phyloP scores from a whole-genome alignment of 495 filamentous ascomycete genomes.

The Penicillium ucsense region DNA sequence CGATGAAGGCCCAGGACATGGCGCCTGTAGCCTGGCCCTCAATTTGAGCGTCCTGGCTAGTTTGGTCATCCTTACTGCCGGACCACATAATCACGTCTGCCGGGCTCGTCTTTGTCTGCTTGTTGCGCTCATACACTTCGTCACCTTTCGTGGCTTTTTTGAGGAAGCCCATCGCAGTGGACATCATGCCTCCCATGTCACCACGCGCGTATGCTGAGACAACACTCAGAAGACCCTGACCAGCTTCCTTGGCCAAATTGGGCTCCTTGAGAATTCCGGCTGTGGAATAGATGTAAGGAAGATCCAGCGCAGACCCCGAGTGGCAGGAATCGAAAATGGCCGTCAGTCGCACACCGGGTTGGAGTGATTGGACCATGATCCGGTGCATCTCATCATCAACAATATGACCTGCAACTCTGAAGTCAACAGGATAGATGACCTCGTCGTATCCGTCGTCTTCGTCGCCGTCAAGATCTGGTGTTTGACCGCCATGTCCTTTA shows the following conservation, averaged over 20 bases:
- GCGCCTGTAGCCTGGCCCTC: constrained; percentile 86
- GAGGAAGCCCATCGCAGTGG: constrained; percentile 73
- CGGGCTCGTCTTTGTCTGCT: constrained; percentile 85
- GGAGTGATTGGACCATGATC: constrained; percentile 83
- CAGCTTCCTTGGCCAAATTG: constrained; percentile 95
- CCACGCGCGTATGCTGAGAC: constrained; percentile 85
- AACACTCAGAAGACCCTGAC: constrained; percentile 81
- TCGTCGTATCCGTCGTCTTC: constrained; percentile 96
- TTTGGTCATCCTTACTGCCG: constrained; percentile 93
- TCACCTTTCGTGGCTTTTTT: constrained; percentile 87
- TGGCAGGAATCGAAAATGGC: constrained; percentile 99
- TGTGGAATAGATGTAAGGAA: constrained; percentile 96
- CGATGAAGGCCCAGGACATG: constrained; percentile 98
- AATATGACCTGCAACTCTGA: constrained; percentile 81
- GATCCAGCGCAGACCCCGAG: constrained; percentile 88
- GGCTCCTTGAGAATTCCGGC: constrained; percentile 95
- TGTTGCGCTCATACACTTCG: constrained; percentile 65
- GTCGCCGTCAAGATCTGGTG: constrained; percentile 89
- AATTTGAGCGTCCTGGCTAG: constrained; percentile 56
- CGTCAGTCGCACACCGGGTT: constrained; percentile 79
- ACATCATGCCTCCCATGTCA: constrained; percentile 75
- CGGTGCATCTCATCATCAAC: constrained; percentile 98
- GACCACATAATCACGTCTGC: constrained; percentile 98
- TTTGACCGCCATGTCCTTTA: constrained; percentile 88
- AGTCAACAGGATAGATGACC: constrained; percentile 96